Base-by-base conservation (phyloP, 148 eudicot genomes). In the Gaultheria prostrata region DNA sequence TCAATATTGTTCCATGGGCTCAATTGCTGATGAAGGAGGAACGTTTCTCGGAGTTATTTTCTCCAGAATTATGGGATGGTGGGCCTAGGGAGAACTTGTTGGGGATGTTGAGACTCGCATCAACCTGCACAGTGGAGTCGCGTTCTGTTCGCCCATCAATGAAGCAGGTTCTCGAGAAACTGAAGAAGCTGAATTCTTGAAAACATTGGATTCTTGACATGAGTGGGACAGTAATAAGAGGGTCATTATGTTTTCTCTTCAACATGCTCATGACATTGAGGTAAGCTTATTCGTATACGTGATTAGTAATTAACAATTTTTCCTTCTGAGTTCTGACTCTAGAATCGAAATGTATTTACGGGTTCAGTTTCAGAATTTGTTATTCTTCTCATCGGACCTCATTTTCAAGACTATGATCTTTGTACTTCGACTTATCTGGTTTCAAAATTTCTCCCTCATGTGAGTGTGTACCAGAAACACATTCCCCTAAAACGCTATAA, bases 1-100 rank as follows among this genome's bases (percentile, higher is more conserved):
- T 92, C 78, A 90, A 90, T 80, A 90, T 92, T 73, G 93, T 92
- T 74, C 83, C 89, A 48, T 92, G 94, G 93, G 94, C 93, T 15
- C 84, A 56, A 57, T 63, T 92, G 85, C 85, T 92, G 82, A 53
- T 89, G 75, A 81, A 85, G 48, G 88, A 90, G 61, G 88, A 88
- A 48, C 81, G 89, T 3, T 83, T 85, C 69, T 85, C 87, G 12
- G 93, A 92, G 86, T 79, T 92, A 50, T 92, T 92, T 80, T 81
- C 81, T 50, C 84, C 87, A 18, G 89, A 88, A 48, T 69, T 90
- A 30, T 90, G 94, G 93, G 90, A 88, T 69, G 53, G 80, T 50
- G 94, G 94, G 79, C 88, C 92, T 13, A 85, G 87, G 83, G 93
- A 92, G 59, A 83, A 83, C 78, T 46, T 92, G 79, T 78, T 92